Base-by-base conservation (phyloP, 148 eudicot species). In the Oxyria digyna region DNA sequence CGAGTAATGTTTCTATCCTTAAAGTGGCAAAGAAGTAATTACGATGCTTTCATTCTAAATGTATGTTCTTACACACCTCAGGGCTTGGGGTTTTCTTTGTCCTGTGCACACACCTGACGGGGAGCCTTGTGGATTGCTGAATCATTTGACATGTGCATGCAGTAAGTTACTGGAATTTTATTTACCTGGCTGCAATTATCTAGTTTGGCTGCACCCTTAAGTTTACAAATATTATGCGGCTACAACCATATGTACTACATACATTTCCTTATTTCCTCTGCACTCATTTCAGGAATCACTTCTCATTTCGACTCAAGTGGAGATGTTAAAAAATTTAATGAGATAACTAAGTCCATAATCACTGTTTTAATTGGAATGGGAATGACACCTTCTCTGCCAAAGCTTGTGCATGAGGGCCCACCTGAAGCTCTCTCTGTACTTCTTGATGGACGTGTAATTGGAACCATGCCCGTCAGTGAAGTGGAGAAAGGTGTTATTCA, bases 81-180 rank as follows among this genome's bases (percentile, higher is more conserved):
- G 99, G 71, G 68, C 96, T 33, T 94, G 99, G 97, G 99, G 99
- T 27, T 94, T 94, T 75, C 83, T 94, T 64, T 94, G 99, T 71
- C 99, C 99, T 73, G 97, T 94, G 69, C 99, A 94, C 87, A 94
- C 99, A 4, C 99, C 99, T 78, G 99, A 94, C 75, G 99, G 99
- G 69, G 92, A 81, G 74, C 99, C 97, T 9, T 94, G 99, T 83
- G 99, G 99, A 42, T 78, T 94, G 78, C 85, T 94, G 23, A 94
- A 94, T 73, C 99, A 94, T 82, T 69, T 94, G 87, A 76, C 97
- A 27, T 64, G 80, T 62, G 74, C 87, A 70, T 90, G 96, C 72
- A 87, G 99, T 94, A 84, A 84, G 99, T 85, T 59, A 42, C 27
- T 12, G 38, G 38, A 5, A 8, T 35, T 4, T 57, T 17, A 40